A percentile compares a stretch with the other conserved stretches of the same genome.
Evolutionary conservation across 192 early-diverging fungal species (phyloP).

Genomic region (Entomortierella lignicola): DNA sequence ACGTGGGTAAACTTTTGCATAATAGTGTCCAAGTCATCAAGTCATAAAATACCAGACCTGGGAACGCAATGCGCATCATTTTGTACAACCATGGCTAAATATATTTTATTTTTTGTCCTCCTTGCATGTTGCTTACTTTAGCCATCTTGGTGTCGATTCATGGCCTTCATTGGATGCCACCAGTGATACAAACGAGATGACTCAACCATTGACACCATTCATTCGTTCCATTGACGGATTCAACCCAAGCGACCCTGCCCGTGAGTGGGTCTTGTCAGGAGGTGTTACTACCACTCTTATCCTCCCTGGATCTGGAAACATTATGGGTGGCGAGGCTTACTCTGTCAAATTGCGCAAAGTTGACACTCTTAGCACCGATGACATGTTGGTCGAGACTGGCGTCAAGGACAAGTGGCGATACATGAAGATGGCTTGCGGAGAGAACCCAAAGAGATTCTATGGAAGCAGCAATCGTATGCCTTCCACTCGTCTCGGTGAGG

Average conservation of each 20-base stretch:
- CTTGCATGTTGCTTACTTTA: too few relatives aligned
- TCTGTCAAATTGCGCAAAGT: conserved; percentile 71
- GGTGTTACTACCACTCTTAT: conserved; percentile 80
- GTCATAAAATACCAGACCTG: too few relatives aligned
- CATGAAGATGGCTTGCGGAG: conserved; percentile 89
- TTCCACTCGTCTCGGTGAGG: conserved; percentile 70
- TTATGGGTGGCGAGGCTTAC: conserved; percentile 83
- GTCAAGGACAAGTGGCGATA: conserved; percentile 68
- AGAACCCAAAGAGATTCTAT: conserved; percentile 77
- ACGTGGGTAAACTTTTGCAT: too few relatives aligned
- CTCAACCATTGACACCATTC: conserved; percentile 69
- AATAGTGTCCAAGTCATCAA: too few relatives aligned
- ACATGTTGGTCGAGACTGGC: conserved; percentile 73
- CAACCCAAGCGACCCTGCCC: conserved; percentile 69
- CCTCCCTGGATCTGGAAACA: conserved; percentile 78
- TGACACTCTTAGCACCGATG: conserved; percentile 65
- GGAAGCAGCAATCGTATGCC: conserved; percentile 71
- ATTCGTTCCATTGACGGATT: conserved; percentile 76
- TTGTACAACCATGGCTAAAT: too few relatives aligned
- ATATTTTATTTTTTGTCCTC: too few relatives aligned
- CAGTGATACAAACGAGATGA: conserved; percentile 75
- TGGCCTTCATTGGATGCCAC: conserved; percentile 70
- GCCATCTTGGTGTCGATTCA: conserved; percentile 73
- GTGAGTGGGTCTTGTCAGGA: conserved; percentile 62
- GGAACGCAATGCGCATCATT: too few relatives aligned